phyloP scores from a whole-genome alignment of 352 stramenopile species.

The Thalassiosira ordinaria region DNA sequence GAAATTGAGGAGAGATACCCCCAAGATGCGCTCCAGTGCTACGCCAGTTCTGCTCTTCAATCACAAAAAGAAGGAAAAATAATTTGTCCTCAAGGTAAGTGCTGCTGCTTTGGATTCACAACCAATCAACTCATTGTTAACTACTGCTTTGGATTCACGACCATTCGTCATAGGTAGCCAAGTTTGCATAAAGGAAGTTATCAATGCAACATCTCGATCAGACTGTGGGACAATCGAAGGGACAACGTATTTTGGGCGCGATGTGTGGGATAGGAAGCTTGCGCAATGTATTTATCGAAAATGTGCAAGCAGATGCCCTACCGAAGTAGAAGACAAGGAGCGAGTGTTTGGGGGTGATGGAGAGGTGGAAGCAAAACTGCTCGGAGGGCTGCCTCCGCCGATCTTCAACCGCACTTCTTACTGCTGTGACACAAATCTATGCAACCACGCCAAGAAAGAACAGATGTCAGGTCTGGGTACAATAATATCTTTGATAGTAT shows the following conservation, averaged over 20 bases:
- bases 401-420: slow-evolving; percentile 53
- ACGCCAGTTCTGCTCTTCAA: slow-evolving; percentile 37
- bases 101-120: too few species aligned
- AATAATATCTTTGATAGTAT: too few species aligned
- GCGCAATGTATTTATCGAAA: slow-evolving; percentile 56
- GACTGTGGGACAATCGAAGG: slow-evolving; percentile 40
- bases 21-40: slow-evolving; percentile 51
- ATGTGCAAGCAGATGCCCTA: slow-evolving; percentile 34
- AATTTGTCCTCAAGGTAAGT: slow-evolving; percentile 39
- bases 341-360: slow-evolving; percentile 30
- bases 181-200: slow-evolving; percentile 50
- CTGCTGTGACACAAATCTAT: slow-evolving; percentile 49
- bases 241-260: slow-evolving; percentile 39
- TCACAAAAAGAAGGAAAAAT: slow-evolving; percentile 54
- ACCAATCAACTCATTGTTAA: too few species aligned
- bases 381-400: neutral
- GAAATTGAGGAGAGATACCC: slow-evolving; percentile 27
- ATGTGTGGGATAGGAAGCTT: slow-evolving; percentile 52
- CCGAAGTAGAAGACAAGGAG: slow-evolving; percentile 25
- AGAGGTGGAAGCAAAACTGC: neutral
- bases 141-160: too few species aligned
- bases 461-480: neutral
- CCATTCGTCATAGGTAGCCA: too few species aligned
- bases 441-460: slow-evolving; percentile 16
- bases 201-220: slow-evolving; percentile 33